These are phyloP conservation scores for Thelonectria rubi DNA, from an alignment of 2,329 filamentous ascomycete genomes.

Conservation along the genomic window DNA sequence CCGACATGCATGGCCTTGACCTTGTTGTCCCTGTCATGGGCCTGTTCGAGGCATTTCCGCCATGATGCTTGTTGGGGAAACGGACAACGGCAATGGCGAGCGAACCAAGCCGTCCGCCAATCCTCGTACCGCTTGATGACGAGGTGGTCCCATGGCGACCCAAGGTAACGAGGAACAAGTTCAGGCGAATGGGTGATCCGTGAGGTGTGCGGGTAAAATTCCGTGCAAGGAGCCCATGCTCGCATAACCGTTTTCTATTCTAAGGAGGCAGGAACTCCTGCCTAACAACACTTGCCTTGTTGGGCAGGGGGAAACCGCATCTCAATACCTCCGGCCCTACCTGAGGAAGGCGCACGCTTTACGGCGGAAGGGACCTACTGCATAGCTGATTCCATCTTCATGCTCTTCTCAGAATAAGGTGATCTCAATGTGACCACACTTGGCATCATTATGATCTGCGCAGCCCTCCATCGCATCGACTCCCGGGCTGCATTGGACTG, in stretches of 20 bases:
- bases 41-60: background rate
- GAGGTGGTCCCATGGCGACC: background rate
- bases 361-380: background rate
- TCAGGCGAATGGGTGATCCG: background rate
- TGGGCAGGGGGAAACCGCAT: background rate
- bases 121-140: background rate
- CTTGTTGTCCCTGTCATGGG: background rate
- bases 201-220: background rate
- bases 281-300: background rate
- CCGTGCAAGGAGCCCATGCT: background rate
- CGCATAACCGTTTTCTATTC: constrained; percentile 13
- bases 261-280: constrained; percentile 6
- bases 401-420: background rate
- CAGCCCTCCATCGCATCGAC: background rate
- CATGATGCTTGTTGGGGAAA: constrained; percentile 12
- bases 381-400: background rate
- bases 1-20: background rate
- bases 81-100: constrained; percentile 13
- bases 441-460: background rate
- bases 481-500: background rate
- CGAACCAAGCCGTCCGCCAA: constrained; percentile 6
- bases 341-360: background rate
- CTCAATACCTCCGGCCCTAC: background rate
- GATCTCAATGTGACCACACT: background rate
- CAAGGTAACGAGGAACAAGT: background rate